phyloP scores from a whole-genome alignment of 345 rosid genomes.

The Euphorbia pulcherrima region DNA sequence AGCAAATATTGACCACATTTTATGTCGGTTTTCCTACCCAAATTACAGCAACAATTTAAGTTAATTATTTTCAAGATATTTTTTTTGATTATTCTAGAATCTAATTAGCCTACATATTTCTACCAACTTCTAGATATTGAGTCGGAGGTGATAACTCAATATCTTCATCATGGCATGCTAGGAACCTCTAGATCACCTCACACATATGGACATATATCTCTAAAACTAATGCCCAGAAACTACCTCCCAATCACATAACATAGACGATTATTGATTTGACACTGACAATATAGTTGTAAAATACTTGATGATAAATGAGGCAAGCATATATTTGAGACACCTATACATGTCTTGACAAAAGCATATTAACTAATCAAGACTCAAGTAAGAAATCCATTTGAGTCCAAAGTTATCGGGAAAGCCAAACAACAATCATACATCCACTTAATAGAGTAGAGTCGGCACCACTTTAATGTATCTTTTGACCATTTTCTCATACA shows the following conservation, averaged over 20 bases:
- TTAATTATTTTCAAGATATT: no score
- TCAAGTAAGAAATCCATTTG: conserved; percentile 29
- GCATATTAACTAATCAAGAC: no score
- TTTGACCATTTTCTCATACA: background rate
- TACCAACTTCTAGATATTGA: no score
- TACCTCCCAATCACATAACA: conserved; percentile 10
- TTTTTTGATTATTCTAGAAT: no score
- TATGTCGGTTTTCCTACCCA: no score
- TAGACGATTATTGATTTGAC: conserved; percentile 12
- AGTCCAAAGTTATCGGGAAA: conserved; percentile 14
- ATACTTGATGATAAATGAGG: conserved; percentile 14
- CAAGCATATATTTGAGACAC: background rate
- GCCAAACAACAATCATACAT: conserved; percentile 10
- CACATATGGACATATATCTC: conserved; percentile 14
- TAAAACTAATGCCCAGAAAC: conserved; percentile 18
- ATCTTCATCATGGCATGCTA: conserved; percentile 16
- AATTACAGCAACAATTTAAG: no score
- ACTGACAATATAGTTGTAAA: conserved; percentile 1
- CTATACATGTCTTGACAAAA: conserved; percentile 20
- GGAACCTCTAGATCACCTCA: conserved; percentile 11
- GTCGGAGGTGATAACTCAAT: no score
- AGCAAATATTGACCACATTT: no score
- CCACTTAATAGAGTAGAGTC: conserved; percentile 1
- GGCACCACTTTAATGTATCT: background rate
- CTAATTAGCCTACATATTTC: no score